These are phyloP conservation scores for Cyclotella distinguenda DNA, from an alignment of 108 stramenopile species.

Conservation along the genomic window DNA sequence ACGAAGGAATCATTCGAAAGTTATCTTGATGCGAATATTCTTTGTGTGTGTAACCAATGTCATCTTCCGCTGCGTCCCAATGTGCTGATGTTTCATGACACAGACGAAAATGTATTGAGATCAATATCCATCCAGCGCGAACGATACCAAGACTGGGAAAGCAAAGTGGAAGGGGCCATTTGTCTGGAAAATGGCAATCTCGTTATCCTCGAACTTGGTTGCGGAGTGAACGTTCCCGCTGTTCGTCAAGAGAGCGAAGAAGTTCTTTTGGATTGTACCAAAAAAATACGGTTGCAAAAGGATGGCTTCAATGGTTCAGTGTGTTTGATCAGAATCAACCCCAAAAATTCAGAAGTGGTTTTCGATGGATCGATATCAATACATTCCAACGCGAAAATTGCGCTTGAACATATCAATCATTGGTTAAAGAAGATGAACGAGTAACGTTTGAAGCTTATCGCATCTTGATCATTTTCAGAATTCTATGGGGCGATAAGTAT, in stretches of 20 bases:
- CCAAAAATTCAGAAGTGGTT: slow-evolving; percentile 34
- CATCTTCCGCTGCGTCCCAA: slow-evolving; percentile 37
- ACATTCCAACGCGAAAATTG: slow-evolving; percentile 12
- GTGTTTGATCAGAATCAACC: slow-evolving; percentile 42
- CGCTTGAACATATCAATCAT: slow-evolving; percentile 21
- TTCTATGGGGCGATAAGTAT: too few species aligned
- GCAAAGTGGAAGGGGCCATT: slow-evolving; percentile 37
- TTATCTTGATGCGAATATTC: background rate
- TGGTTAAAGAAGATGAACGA: slow-evolving; percentile 24
- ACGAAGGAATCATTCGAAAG: background rate
- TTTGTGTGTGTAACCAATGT: slow-evolving; percentile 7
- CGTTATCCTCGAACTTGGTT: slow-evolving; percentile 62
- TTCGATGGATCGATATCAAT: slow-evolving; percentile 27
- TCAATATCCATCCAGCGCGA: slow-evolving; percentile 23
- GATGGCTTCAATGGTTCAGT: slow-evolving; percentile 19
- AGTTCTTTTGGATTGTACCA: slow-evolving; percentile 41
- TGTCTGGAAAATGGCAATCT: slow-evolving; percentile 15
- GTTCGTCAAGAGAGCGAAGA: slow-evolving; percentile 56
- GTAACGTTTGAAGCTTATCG: too few species aligned
- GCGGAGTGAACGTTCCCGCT: slow-evolving; percentile 57
- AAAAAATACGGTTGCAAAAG: slow-evolving; percentile 4
- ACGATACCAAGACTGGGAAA: slow-evolving; percentile 57
- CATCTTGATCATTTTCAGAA: too few species aligned
- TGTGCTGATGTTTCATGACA: slow-evolving; percentile 52
- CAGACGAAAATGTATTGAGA: slow-evolving; percentile 39